phyloP scores from a whole-genome alignment of 441 rosid genomes.

The Euphorbia celastroides region DNA sequence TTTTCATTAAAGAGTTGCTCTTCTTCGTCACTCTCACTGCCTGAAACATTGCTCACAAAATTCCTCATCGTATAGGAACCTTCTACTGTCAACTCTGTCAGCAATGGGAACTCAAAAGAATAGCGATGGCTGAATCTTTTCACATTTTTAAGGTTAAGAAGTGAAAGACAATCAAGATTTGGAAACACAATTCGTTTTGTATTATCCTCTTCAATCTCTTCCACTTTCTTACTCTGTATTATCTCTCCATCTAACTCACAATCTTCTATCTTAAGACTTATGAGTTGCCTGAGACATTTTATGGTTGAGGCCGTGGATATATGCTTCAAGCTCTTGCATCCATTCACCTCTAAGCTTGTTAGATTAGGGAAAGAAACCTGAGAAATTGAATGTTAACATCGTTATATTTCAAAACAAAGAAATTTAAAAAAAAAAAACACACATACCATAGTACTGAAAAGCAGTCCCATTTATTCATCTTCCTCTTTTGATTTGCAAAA shows the following conservation, averaged over 20 bases:
- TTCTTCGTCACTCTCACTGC: neutral
- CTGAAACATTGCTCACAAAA: neutral
- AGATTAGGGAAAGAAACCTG: neutral
- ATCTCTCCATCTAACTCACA: neutral
- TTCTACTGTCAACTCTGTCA: neutral
- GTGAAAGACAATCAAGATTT: neutral
- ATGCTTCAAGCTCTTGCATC: neutral
- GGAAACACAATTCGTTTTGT: neutral
- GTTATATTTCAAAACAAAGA: too few species aligned
- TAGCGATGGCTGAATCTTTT: neutral
- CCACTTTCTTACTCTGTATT: neutral
- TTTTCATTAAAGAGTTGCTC: neutral
- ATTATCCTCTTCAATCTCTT: neutral
- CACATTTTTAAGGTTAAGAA: neutral
- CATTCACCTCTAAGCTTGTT: neutral
- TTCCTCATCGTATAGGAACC: neutral
- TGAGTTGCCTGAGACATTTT: neutral
- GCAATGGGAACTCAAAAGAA: neutral
- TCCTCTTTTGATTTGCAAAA: neutral
- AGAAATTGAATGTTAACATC: too few species aligned
- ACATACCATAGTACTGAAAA: neutral
- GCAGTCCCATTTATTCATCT: neutral
- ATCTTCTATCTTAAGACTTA: neutral
- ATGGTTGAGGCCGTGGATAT: neutral
- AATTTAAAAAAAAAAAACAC: too few species aligned